Percentiles rank a stretch among this genome's conserved stretches.
Evolutionary conservation across 306 rosid species (phyloP).

Genomic region (Prunus armeniaca): DNA sequence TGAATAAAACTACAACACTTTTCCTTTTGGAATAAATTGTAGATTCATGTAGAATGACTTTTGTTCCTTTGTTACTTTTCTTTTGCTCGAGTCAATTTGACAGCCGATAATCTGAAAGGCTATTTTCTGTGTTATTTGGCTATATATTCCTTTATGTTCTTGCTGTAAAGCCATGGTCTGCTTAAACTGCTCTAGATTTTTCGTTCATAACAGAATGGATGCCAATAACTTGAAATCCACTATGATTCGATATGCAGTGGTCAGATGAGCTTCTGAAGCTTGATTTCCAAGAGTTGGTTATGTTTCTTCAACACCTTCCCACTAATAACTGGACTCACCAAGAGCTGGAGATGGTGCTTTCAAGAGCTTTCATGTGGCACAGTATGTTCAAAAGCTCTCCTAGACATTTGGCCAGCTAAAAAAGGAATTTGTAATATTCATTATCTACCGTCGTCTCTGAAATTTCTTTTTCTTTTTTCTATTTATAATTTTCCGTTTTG

Average conservation of each 20-base stretch:
- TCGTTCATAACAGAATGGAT: neutral
- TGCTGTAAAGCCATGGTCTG: neutral
- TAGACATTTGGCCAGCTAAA: constrained; percentile 80
- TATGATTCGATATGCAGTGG: constrained; percentile 61
- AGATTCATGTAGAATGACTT: neutral
- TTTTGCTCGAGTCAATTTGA: neutral
- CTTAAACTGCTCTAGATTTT: constrained; percentile 6
- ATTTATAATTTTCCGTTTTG: neutral
- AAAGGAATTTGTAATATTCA: constrained; percentile 18
- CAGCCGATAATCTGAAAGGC: neutral
- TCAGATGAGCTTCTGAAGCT: constrained; percentile 81
- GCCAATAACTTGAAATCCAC: constrained; percentile 6
- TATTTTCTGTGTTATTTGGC: neutral
- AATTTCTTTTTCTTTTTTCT: neutral
- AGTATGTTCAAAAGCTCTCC: constrained; percentile 96
- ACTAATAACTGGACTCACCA: constrained; percentile 86
- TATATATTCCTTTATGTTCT: neutral
- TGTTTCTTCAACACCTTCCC: constrained; percentile 98
- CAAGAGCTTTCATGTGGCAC: constrained; percentile 98
- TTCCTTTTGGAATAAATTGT: neutral
- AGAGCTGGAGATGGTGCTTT: constrained; percentile 97
- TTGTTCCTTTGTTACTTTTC: neutral
- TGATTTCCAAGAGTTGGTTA: constrained; percentile 95
- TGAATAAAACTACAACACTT: too few species aligned
- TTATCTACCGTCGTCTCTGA: constrained; percentile 11